A percentile compares a stretch with the other conserved stretches of the same genome.
Conservation (phyloP, 495 filamentous ascomycete species). For the Talaromyces ruber region DNA sequence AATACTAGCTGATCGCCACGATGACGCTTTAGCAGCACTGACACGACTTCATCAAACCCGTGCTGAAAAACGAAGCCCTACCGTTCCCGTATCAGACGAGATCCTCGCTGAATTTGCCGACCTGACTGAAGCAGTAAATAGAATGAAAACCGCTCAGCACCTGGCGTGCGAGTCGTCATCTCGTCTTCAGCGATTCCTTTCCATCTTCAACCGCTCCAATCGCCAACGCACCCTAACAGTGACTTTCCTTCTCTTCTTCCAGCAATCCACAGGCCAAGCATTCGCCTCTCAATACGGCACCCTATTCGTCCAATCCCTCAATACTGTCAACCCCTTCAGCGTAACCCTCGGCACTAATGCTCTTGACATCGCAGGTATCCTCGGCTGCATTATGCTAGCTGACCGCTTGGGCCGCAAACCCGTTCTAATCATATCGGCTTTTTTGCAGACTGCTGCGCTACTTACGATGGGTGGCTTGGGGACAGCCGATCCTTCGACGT, state of each 20-base stretch:
- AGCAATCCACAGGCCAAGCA: conserved; percentile 23
- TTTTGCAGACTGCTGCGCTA: conserved; percentile 9
- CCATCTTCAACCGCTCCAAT: conserved; percentile 19
- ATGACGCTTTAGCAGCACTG: conserved; percentile 16
- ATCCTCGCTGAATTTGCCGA: conserved; percentile 7
- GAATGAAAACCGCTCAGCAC: neutral
- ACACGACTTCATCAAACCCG: conserved; percentile 10
- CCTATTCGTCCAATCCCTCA: conserved; percentile 22
- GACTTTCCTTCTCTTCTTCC: conserved; percentile 20
- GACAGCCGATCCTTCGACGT: conserved; percentile 7
- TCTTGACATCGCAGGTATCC: neutral
- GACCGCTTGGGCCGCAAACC: conserved; percentile 1
- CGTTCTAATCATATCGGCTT: conserved; percentile 8
- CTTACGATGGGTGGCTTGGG: conserved; percentile 17
- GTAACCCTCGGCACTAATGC: conserved; percentile 4
- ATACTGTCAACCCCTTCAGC: conserved; percentile 23
- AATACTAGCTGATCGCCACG: conserved; percentile 16
- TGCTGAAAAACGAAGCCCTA: conserved; percentile 7
- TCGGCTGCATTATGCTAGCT: neutral
- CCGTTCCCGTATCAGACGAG: neutral
- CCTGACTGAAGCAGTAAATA: conserved; percentile 4
- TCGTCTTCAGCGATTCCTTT: conserved; percentile 12
- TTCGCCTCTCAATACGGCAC: conserved; percentile 24
- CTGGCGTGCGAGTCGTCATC: neutral
- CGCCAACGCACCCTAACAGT: conserved; percentile 22